A percentile compares a stretch with the other conserved stretches of the same genome.
Evolutionary conservation across 2,329 filamentous ascomycete genomes (phyloP).

Genomic region (Paraphaeosphaeria minitans): DNA sequence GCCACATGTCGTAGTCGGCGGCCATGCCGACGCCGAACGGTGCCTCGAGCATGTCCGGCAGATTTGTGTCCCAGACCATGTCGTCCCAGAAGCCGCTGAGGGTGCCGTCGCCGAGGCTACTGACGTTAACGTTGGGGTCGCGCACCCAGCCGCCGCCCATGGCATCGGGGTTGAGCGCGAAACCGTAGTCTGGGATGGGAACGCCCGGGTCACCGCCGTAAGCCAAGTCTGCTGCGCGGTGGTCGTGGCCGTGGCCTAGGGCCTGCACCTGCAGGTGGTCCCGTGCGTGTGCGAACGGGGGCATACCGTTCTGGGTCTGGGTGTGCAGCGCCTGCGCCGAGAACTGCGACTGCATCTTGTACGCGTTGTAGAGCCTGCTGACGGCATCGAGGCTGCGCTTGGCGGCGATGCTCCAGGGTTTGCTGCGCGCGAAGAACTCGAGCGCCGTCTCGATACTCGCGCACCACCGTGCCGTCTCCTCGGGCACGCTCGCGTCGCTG

Average conservation of each 20-base stretch:
- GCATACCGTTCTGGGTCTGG: constrained; percentile 18
- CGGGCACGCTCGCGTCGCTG: constrained; percentile 60
- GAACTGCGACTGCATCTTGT: constrained; percentile 39
- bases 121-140: constrained; percentile 23
- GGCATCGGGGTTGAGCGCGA: constrained; percentile 30
- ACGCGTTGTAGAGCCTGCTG: constrained; percentile 49
- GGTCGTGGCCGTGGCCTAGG: no score
- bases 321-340: constrained; percentile 14
- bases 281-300: constrained; percentile 16
- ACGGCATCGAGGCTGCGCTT: constrained; percentile 52
- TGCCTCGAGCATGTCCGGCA: constrained; percentile 45
- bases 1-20: constrained; percentile 42
- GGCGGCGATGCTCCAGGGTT: constrained; percentile 52
- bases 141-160: constrained; percentile 21
- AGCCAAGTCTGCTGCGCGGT: constrained; percentile 24
- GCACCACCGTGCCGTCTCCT: constrained; percentile 50
- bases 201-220: constrained; percentile 21
- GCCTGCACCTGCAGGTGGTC: constrained; percentile 14
- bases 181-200: constrained; percentile 26
- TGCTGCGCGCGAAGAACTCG: constrained; percentile 50
- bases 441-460: constrained; percentile 50
- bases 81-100: constrained; percentile 46
- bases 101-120: constrained; percentile 11
- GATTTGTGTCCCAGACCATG: constrained; percentile 50
- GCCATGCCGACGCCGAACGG: constrained; percentile 41